Conservation (phyloP, 768 basidiomycete species). For the Lentinula boryana region DNA sequence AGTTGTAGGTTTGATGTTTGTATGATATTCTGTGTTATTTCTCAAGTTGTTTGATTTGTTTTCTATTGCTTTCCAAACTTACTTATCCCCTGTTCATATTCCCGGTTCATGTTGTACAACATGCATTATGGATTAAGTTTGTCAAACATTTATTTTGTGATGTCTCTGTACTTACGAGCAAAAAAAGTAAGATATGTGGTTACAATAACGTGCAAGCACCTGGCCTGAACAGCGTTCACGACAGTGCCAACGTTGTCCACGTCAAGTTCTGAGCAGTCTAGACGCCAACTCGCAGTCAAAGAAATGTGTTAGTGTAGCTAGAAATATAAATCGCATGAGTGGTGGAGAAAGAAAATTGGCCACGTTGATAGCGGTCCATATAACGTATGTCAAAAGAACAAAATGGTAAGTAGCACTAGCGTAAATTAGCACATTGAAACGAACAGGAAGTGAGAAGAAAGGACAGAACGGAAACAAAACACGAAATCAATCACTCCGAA, state of each 20-base stretch:
- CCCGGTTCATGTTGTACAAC: too few relatives aligned
- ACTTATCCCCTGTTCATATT: too few relatives aligned
- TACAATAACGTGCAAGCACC: background rate
- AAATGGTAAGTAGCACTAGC: background rate
- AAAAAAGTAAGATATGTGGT: background rate
- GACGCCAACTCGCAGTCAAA: background rate
- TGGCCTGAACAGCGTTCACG: background rate
- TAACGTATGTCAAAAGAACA: conserved; percentile 6
- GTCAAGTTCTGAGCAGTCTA: conserved; percentile 1
- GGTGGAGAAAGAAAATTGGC: conserved; percentile 1
- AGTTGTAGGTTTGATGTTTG: conserved; percentile 9
- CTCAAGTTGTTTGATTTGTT: too few relatives aligned
- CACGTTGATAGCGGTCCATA: conserved; percentile 2
- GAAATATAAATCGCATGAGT: background rate
- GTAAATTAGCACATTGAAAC: background rate
- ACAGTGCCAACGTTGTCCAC: too few relatives aligned
- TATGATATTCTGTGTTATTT: too few relatives aligned
- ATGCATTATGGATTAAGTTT: conserved; percentile 7
- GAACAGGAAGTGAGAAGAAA: conserved; percentile 12
- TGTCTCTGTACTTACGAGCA: background rate
- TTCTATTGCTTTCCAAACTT: too few relatives aligned
- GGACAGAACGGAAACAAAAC: conserved; percentile 16
- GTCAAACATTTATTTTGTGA: conserved; percentile 8
- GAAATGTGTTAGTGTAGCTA: background rate
- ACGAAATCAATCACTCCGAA: conserved; percentile 50